These are phyloP conservation scores for Leccinum subtestaceum DNA, from an alignment of 768 basidiomycete species.

Conservation along the genomic window DNA sequence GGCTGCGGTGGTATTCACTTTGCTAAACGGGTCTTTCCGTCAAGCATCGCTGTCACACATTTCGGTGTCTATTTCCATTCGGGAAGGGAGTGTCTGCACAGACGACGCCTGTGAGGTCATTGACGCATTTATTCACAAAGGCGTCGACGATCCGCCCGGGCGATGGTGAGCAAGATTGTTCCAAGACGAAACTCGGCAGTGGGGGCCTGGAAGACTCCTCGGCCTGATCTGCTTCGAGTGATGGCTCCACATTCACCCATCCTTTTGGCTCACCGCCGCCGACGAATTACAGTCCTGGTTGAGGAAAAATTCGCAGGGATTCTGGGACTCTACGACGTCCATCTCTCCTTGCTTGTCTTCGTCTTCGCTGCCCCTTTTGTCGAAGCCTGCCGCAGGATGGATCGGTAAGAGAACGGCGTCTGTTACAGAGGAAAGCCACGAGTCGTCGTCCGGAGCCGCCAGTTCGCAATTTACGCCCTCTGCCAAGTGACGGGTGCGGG, in stretches of 20 bases:
- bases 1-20: constrained; percentile 23
- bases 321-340: constrained; percentile 23
- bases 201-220: no score
- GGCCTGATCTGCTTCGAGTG: neutral
- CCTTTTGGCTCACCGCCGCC: constrained; percentile 4
- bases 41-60: constrained; percentile 9
- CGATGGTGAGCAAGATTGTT: no score
- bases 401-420: neutral
- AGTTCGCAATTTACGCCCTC: neutral
- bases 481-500: constrained; percentile 8
- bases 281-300: constrained; percentile 12
- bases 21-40: constrained; percentile 24
- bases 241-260: constrained; percentile 1
- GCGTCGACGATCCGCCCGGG: neutral
- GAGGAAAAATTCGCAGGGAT: constrained; percentile 26
- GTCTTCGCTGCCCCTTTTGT: constrained; percentile 1
- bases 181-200: neutral
- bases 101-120: constrained; percentile 11
- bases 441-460: neutral
- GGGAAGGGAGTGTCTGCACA: constrained; percentile 8
- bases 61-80: neutral
- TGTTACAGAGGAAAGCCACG: neutral
- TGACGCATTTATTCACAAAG: constrained; percentile 2
- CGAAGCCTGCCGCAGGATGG: constrained; percentile 1
- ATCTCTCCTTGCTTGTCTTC: constrained; percentile 13